Conservation (phyloP, 768 basidiomycete species). For the Leccinellum luteum region DNA sequence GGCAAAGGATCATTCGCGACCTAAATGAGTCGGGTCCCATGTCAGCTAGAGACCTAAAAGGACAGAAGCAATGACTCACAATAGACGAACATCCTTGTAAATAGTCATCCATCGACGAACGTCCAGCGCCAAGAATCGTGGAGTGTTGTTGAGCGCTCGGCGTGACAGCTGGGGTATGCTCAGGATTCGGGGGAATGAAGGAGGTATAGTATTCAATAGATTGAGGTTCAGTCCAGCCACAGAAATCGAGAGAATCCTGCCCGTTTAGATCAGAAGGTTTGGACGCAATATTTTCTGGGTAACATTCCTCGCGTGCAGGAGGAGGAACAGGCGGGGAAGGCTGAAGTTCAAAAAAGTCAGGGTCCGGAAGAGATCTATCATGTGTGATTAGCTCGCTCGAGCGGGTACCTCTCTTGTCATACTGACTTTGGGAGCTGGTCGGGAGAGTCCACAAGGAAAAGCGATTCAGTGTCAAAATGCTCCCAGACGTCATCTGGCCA, state of each 20-base stretch:
- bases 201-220: background rate
- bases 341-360: background rate
- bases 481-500: background rate
- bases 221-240: background rate
- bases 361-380: background rate
- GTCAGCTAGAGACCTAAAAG: background rate
- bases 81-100: fast-evolving
- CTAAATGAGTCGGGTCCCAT: background rate
- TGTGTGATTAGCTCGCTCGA: background rate
- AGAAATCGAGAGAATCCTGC: background rate
- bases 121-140: fast-evolving
- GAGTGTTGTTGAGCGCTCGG: background rate
- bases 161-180: background rate
- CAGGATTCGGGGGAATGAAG: background rate
- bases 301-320: background rate
- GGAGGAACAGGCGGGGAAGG: no score
- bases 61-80: background rate
- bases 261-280: background rate
- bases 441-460: background rate
- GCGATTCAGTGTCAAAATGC: no score
- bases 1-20: background rate
- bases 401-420: no score
- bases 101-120: no score
- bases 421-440: background rate
- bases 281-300: no score